Evolutionary conservation across 2,329 filamentous ascomycete species (phyloP).

Genomic region (Pseudogymnoascus sp.): DNA sequence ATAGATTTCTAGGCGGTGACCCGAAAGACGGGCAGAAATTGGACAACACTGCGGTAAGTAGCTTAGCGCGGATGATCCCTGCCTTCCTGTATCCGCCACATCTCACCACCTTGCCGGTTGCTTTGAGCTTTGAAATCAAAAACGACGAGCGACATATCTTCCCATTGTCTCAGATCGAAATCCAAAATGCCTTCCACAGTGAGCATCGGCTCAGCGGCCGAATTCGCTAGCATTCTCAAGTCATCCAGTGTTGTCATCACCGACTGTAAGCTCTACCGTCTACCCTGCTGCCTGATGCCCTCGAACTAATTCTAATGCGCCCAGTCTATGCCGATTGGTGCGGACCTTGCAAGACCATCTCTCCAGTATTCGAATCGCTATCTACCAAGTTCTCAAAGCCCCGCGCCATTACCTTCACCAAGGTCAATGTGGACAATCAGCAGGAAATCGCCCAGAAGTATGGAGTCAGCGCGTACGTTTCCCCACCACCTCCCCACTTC

Average conservation of each 20-base stretch:
- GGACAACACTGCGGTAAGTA: not conserved
- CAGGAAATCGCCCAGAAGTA: slow-evolving; percentile 69
- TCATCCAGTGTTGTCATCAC: slow-evolving; percentile 75
- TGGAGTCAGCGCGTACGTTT: slow-evolving; percentile 63
- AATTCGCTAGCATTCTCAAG: slow-evolving; percentile 66
- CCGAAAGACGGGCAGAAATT: slow-evolving; percentile 8
- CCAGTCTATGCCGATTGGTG: slow-evolving; percentile 94
- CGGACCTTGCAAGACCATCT: slow-evolving; percentile 86
- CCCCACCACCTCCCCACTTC: not conserved
- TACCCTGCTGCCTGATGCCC: slow-evolving; percentile 17
- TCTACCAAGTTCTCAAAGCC: slow-evolving; percentile 72
- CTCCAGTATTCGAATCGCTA: slow-evolving; percentile 80
- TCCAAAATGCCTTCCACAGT: slow-evolving; percentile 29
- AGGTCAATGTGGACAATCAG: slow-evolving; percentile 84
- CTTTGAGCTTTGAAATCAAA: slow-evolving; percentile 1
- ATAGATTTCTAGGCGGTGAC: slow-evolving; percentile 7
- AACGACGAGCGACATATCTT: not conserved
- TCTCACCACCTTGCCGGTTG: slow-evolving; percentile 9
- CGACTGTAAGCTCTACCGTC: slow-evolving; percentile 62
- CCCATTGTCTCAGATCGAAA: not conserved
- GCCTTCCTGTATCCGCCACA: not conserved
- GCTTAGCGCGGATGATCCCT: slow-evolving; percentile 5
- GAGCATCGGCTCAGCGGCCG: slow-evolving; percentile 55
- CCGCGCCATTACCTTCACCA: slow-evolving; percentile 79
- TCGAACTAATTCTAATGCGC: slow-evolving; percentile 23